Evolutionary conservation across 1,284 basidiomycete genomes (phyloP).

Genomic region (Cutaneotrichosporon arboriforme): DNA sequence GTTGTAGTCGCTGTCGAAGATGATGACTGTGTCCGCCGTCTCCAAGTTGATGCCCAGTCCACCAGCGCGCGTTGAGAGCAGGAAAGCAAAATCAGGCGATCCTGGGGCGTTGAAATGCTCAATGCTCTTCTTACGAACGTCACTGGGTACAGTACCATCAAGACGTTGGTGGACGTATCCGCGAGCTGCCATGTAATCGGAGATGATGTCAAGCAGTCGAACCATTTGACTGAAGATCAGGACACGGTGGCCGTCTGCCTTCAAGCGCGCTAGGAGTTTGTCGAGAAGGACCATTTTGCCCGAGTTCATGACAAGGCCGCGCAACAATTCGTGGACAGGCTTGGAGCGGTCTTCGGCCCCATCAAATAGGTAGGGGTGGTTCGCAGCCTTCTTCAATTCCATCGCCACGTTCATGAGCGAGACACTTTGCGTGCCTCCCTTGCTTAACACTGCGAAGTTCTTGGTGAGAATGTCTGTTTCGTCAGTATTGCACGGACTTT

Average conservation of each 20-base stretch:
- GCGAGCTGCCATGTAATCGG: slow-evolving; percentile 88
- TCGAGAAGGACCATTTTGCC: slow-evolving; percentile 97
- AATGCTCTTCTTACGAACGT: slow-evolving; percentile 77
- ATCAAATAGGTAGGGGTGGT: slow-evolving; percentile 97
- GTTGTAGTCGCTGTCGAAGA: slow-evolving; percentile 74
- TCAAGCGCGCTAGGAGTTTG: slow-evolving; percentile 81
- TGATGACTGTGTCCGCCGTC: slow-evolving; percentile 97
- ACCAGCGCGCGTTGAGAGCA: slow-evolving; percentile 93
- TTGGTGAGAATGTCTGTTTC: slow-evolving; percentile 88
- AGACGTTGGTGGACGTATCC: slow-evolving; percentile 78
- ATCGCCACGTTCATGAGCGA: slow-evolving; percentile 92
- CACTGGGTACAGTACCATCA: slow-evolving; percentile 69
- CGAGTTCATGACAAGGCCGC: slow-evolving; percentile 95
- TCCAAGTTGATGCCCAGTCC: slow-evolving; percentile 98
- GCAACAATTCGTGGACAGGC: slow-evolving; percentile 71
- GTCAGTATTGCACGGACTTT: slow-evolving; percentile 44
- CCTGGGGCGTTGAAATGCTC: slow-evolving; percentile 70
- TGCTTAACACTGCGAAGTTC: slow-evolving; percentile 90
- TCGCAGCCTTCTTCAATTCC: slow-evolving; percentile 96
- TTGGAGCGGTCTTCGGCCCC: slow-evolving; percentile 76
- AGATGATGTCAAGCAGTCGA: slow-evolving; percentile 95
- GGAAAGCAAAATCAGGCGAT: slow-evolving; percentile 70
- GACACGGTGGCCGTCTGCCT: slow-evolving; percentile 88
- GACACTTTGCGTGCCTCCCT: slow-evolving; percentile 79
- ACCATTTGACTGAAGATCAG: slow-evolving; percentile 99